Evolutionary conservation across 2,329 filamentous ascomycete species (phyloP).

Genomic region (Cladosporium sp.): DNA sequence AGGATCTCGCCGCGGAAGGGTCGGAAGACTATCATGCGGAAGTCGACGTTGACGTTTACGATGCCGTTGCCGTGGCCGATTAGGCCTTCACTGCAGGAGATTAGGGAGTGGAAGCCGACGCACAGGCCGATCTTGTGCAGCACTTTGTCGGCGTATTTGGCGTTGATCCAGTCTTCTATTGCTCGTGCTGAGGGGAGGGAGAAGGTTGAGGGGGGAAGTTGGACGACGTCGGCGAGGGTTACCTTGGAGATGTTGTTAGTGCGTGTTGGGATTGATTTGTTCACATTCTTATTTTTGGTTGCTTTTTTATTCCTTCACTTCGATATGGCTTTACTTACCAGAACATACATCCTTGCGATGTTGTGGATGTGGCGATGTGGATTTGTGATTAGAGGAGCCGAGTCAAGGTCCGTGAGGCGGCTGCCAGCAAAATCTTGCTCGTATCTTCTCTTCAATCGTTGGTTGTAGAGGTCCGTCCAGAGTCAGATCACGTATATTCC

Average conservation of each 20-base stretch:
- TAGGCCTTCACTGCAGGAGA: conserved; percentile 84
- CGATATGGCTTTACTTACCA: conserved; percentile 27
- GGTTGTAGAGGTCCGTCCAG: not conserved
- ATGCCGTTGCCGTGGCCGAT: conserved; percentile 90
- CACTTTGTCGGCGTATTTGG: conserved; percentile 93
- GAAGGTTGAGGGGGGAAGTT: conserved; percentile 87
- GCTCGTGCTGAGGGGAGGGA: conserved; percentile 75
- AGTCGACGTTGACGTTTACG: conserved; percentile 95
- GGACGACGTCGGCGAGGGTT: conserved; percentile 89
- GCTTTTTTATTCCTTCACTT: too few species aligned
- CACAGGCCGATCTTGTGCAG: conserved; percentile 93
- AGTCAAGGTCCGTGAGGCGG: conserved; percentile 6
- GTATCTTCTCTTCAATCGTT: not conserved
- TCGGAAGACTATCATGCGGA: conserved; percentile 87
- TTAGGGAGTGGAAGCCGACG: conserved; percentile 85
- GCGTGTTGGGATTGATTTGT: not conserved
- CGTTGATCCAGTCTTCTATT: conserved; percentile 94
- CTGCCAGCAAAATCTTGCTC: conserved; percentile 6
- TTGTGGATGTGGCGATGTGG: not conserved
- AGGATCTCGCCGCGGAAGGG: conserved; percentile 95
- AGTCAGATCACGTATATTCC: not conserved
- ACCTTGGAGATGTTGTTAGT: conserved; percentile 55
- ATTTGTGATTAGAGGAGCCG: not conserved
- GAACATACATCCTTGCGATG: conserved; percentile 34
- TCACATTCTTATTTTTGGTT: conserved; percentile 3